Conservation (phyloP, 805 yeast genomes). For the Saturnispora gosingensis region DNA sequence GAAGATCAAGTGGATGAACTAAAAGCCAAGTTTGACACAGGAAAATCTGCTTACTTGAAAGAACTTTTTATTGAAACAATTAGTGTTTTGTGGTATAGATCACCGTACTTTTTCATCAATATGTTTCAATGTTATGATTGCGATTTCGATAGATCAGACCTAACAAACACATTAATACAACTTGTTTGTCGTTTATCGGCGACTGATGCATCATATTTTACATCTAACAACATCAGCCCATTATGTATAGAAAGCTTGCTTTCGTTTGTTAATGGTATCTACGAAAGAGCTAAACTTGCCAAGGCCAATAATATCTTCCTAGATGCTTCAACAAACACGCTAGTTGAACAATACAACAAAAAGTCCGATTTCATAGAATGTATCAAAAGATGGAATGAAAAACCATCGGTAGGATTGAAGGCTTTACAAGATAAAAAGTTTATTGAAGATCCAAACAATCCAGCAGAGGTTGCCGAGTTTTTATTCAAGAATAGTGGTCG, state of each 20-base stretch:
- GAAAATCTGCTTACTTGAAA: constrained; percentile 41
- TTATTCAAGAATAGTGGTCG: constrained; percentile 72
- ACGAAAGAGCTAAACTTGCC: constrained; percentile 37
- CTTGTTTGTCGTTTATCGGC: constrained; percentile 68
- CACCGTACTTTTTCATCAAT: constrained; percentile 67
- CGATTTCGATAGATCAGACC: constrained; percentile 75
- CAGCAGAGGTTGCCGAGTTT: constrained; percentile 62
- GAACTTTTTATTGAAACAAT: constrained; percentile 80
- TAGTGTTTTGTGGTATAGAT: constrained; percentile 72
- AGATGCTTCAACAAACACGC: constrained; percentile 19
- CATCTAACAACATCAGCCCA: constrained; percentile 87
- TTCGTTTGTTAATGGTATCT: constrained; percentile 55
- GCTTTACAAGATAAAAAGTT: constrained; percentile 58
- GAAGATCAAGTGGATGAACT: constrained; percentile 23
- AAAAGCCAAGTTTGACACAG: constrained; percentile 35
- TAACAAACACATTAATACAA: constrained; percentile 58
- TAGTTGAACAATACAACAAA: constrained; percentile 36
- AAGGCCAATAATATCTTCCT: constrained; percentile 17
- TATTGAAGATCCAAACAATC: constrained; percentile 39
- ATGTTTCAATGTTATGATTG: constrained; percentile 83
- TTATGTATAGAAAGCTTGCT: constrained; percentile 83
- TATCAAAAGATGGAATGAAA: constrained; percentile 64
- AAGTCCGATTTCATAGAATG: constrained; percentile 75
- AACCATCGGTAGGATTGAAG: constrained; percentile 67
- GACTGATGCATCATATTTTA: constrained; percentile 72